Conservation (phyloP, 177 flowering plant genomes). For the Vitis hybrid region DNA sequence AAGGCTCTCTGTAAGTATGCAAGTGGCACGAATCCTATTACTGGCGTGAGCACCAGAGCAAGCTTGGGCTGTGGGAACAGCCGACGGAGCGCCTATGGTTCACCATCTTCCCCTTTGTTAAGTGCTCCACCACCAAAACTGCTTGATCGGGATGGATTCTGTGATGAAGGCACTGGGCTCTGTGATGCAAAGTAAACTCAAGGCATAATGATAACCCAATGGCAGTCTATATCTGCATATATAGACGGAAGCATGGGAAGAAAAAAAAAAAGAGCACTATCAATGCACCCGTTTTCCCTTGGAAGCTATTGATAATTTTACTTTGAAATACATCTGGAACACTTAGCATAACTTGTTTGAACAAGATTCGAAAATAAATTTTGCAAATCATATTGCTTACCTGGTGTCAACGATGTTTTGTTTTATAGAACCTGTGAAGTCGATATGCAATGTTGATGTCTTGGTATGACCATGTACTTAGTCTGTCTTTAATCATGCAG, state of each 20-base stretch:
- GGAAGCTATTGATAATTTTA: not conserved
- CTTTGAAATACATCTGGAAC: not conserved
- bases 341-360: no score
- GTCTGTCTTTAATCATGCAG: no score
- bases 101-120: constrained; percentile 86
- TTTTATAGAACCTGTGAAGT: no score
- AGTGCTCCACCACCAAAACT: constrained; percentile 85
- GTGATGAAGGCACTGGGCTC: constrained; percentile 74
- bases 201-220: not conserved
- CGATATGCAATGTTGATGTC: no score
- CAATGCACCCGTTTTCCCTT: not conserved
- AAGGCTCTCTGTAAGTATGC: constrained; percentile 99
- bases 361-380: no score
- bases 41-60: constrained; percentile 85
- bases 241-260: not conserved
- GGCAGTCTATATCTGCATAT: not conserved
- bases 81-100: constrained; percentile 80
- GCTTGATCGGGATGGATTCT: constrained; percentile 93
- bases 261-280: not conserved
- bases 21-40: constrained; percentile 79
- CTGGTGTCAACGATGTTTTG: no score
- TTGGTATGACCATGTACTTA: no score
- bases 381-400: no score
- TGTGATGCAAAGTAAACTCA: constrained; percentile 70
- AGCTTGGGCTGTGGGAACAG: constrained; percentile 96